A percentile compares a stretch with the other conserved stretches of the same genome.
Conservation (phyloP, 31 red algal species). For the Endocladia muricata region DNA sequence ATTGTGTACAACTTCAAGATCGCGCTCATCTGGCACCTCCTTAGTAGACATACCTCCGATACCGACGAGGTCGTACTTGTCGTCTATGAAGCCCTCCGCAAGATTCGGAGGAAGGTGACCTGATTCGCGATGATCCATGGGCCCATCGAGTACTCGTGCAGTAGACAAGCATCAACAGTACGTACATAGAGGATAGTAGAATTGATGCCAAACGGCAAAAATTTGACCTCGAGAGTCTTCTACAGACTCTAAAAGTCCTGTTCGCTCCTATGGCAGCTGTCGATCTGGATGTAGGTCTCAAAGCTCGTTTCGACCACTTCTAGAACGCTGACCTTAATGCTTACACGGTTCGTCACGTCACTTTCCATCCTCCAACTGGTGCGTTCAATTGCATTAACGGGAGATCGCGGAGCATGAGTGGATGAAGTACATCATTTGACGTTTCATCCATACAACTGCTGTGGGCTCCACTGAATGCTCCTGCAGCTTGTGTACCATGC, state of each 20-base stretch:
- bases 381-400: background rate
- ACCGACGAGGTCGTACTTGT: background rate
- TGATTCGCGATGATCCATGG: background rate
- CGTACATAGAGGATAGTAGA: background rate
- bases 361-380: slow-evolving; percentile 2
- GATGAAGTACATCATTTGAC: slow-evolving; percentile 11
- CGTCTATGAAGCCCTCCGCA: slow-evolving; percentile 29
- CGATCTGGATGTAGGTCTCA: slow-evolving; percentile 19
- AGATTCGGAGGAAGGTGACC: background rate
- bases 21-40: background rate
- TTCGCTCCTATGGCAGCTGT: slow-evolving; percentile 12
- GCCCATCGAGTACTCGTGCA: background rate
- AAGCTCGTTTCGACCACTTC: slow-evolving; percentile 17
- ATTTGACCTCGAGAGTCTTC: slow-evolving; percentile 17
- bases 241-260: slow-evolving; percentile 25
- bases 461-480: background rate
- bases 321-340: background rate
- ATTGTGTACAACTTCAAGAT: background rate
- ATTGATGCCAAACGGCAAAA: slow-evolving; percentile 30
- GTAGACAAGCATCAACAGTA: slow-evolving; percentile 32
- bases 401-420: background rate
- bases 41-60: no score
- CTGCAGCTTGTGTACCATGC: background rate
- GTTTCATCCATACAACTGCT: slow-evolving; percentile 16
- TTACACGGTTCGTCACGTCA: background rate